phyloP scores from a whole-genome alignment of 495 filamentous ascomycete genomes.

The Lophium mytilinum region DNA sequence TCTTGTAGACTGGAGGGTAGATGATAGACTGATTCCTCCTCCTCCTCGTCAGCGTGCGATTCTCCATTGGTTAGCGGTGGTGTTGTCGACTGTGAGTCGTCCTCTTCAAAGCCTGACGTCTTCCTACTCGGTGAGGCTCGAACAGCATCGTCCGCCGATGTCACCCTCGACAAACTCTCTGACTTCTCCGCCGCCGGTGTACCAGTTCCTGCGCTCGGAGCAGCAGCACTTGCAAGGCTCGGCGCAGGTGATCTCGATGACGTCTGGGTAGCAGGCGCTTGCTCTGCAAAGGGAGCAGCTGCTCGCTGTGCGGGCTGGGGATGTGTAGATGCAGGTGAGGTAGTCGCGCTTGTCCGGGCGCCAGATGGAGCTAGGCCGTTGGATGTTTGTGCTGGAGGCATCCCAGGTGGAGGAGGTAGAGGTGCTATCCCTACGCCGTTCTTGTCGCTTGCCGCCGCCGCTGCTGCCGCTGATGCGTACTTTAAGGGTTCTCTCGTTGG shows the following conservation, averaged over 20 bases:
- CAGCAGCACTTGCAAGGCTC: constrained; percentile 35
- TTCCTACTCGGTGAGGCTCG: constrained; percentile 7
- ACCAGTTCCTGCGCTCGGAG: constrained; percentile 26
- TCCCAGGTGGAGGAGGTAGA: constrained; percentile 77
- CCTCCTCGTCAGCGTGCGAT: constrained; percentile 37
- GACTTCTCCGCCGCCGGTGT: constrained; percentile 41
- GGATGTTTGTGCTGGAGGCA: constrained; percentile 26
- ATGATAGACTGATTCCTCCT: constrained; percentile 85
- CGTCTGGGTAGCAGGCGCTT: constrained; percentile 25
- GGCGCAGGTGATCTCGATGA: constrained; percentile 45
- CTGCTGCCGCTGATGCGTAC: constrained; percentile 92
- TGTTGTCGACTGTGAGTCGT: constrained; percentile 22
- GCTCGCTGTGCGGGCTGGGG: constrained; percentile 46
- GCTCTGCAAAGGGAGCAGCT: constrained; percentile 37
- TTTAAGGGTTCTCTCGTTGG: constrained; percentile 86
- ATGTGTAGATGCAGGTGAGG: constrained; percentile 41
- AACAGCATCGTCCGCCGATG: constrained; percentile 17
- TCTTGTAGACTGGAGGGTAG: constrained; percentile 87
- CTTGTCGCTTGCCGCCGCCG: constrained; percentile 88
- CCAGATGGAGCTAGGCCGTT: constrained; percentile 15
- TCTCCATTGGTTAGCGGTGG: constrained; percentile 48
- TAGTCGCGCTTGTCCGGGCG: constrained; percentile 29
- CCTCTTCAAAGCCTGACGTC: constrained; percentile 15
- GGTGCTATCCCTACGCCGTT: constrained; percentile 82
- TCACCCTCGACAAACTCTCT: constrained; percentile 33